A percentile compares a stretch with the other conserved stretches of the same genome.
Conservation (phyloP, 1,139 yeast species). For the Magnusiomyces starmeri region DNA sequence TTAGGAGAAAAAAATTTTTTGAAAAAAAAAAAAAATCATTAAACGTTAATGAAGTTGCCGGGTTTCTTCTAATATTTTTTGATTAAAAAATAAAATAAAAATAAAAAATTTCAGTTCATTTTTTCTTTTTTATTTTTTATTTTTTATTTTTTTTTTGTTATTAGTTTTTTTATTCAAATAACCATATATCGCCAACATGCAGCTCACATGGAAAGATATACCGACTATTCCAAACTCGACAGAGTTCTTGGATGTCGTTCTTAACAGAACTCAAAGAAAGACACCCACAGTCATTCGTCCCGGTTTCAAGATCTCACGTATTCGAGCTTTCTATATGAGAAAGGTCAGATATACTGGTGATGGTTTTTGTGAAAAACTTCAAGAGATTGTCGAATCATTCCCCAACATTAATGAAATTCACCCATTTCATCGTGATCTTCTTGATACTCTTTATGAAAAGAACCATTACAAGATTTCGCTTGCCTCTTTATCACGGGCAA, state of each 20-base stretch:
- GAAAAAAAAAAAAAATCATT: background rate
- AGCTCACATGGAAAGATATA: conserved; percentile 96
- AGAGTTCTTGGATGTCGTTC: conserved; percentile 92
- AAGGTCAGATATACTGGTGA: conserved; percentile 93
- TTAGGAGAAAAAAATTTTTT: conserved; percentile 2
- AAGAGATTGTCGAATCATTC: conserved; percentile 76
- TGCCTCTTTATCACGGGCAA: conserved; percentile 91
- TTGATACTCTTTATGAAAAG: conserved; percentile 96
- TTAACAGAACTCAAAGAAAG: conserved; percentile 95
- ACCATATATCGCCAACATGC: conserved; percentile 48
- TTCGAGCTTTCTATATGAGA: conserved; percentile 97
- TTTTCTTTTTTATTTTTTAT: background rate
- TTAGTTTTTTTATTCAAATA: too few relatives aligned
- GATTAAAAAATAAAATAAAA: background rate
- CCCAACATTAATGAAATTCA: conserved; percentile 97
- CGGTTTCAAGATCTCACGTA: conserved; percentile 93
- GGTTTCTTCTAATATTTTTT: conserved; percentile 11
- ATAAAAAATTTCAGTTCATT: background rate
- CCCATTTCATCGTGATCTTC: conserved; percentile 95
- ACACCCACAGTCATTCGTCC: conserved; percentile 97
- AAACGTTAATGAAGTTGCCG: too few relatives aligned
- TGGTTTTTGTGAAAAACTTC: conserved; percentile 88
- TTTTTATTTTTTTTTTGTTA: too few relatives aligned
- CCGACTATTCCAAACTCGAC: conserved; percentile 89
- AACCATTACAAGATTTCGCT: conserved; percentile 97